These are phyloP conservation scores for Aspergillus heteromorphus DNA, from an alignment of 495 filamentous ascomycete species.

Conservation along the genomic window DNA sequence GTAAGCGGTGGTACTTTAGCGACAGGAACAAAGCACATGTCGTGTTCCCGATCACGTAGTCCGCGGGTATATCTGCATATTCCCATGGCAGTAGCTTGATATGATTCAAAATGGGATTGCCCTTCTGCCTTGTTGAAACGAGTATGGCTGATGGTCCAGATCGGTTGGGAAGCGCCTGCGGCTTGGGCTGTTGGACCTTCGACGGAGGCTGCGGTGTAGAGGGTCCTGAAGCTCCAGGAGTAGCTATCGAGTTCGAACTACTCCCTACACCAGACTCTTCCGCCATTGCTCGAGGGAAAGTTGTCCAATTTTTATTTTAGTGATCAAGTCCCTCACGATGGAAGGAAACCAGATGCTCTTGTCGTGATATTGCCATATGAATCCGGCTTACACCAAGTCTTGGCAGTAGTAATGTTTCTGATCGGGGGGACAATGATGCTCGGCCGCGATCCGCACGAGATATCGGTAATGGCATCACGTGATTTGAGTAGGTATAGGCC, in stretches of 20 bases:
- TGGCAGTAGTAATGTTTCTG: not conserved
- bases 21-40: constrained; percentile 91
- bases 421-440: no score
- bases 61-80: constrained; percentile 88
- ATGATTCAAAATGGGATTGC: constrained; percentile 85
- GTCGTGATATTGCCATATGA: no score
- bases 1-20: constrained; percentile 94
- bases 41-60: constrained; percentile 83
- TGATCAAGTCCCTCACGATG: not conserved
- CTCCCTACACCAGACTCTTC: not conserved
- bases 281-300: not conserved
- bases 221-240: not conserved
- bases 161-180: constrained; percentile 68
- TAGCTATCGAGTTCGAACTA: not conserved
- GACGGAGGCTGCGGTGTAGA: constrained; percentile 22
- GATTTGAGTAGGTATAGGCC: no score
- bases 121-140: constrained; percentile 83
- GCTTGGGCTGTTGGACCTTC: constrained; percentile 79
- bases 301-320: not conserved
- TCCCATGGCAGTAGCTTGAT: constrained; percentile 88
- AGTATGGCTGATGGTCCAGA: constrained; percentile 71
- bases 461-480: constrained; percentile 19
- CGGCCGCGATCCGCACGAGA: no score
- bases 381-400: not conserved
- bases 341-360: not conserved